These are phyloP conservation scores for Apiospora kogelbergensis DNA, from an alignment of 2,329 filamentous ascomycete species.

Conservation along the genomic window DNA sequence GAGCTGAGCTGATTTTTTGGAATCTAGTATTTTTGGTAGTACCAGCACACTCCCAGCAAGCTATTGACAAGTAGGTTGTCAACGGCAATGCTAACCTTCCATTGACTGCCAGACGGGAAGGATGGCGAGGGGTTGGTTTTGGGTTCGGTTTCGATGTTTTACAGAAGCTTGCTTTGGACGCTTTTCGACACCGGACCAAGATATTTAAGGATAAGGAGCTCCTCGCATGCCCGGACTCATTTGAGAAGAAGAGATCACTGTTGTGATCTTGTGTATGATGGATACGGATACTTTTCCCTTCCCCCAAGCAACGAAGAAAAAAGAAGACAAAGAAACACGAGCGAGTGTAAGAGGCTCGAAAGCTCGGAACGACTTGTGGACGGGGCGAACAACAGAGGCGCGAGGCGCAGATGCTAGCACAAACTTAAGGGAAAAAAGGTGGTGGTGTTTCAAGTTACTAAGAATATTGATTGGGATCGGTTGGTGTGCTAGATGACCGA, in stretches of 20 bases:
- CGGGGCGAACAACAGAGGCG: constrained; percentile 5
- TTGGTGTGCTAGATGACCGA: background rate
- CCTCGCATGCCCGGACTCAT: background rate
- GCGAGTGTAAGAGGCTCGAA: constrained; percentile 7
- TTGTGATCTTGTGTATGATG: background rate
- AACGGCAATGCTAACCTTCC: constrained; percentile 5
- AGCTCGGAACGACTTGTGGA: constrained; percentile 7
- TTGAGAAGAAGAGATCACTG: background rate
- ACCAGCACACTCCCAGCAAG: background rate
- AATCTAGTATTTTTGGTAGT: background rate
- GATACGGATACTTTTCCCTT: background rate
- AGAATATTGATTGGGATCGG: constrained; percentile 3
- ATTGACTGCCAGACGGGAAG: constrained; percentile 4
- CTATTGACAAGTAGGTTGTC: constrained; percentile 6
- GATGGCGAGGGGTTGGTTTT: background rate
- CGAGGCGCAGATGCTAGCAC: constrained; percentile 6
- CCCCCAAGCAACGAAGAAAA: background rate
- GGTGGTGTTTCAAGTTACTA: constrained; percentile 8
- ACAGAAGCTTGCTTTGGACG: background rate
- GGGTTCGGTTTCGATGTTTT: background rate
- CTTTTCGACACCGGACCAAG: background rate
- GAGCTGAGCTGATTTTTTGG: background rate
- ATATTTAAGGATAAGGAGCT: background rate
- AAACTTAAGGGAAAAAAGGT: constrained; percentile 3
- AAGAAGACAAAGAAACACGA: constrained; percentile 6